Conservation (phyloP, 208 protist genomes). For the Lotmaria passim region DNA sequence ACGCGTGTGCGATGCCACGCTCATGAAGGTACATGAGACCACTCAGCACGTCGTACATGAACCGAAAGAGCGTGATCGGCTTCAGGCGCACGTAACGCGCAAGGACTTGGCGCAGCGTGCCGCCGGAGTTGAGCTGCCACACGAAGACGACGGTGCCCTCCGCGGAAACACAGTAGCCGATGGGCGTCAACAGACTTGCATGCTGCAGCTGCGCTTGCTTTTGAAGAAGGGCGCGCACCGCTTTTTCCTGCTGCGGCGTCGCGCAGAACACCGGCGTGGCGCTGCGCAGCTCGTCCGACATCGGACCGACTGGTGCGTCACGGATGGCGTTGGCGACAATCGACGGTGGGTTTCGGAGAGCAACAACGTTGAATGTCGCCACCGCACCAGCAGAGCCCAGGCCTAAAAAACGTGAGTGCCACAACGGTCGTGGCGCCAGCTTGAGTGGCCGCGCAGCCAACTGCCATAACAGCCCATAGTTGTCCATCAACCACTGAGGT, state of each 20-base stretch:
- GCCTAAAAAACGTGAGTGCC: neutral
- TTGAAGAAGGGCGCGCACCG: neutral
- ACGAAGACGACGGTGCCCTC: slow-evolving; percentile 24
- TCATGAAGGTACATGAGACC: slow-evolving; percentile 67
- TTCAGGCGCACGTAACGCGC: slow-evolving; percentile 26
- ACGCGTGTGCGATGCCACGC: slow-evolving; percentile 58
- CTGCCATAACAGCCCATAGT: neutral
- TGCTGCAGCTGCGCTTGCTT: slow-evolving; percentile 16
- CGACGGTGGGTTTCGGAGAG: neutral
- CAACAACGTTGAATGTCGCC: neutral
- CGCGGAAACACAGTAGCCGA: slow-evolving; percentile 8
- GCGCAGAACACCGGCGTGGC: neutral
- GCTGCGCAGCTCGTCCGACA: slow-evolving; percentile 9
- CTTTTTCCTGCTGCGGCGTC: slow-evolving; percentile 5
- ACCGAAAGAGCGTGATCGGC: slow-evolving; percentile 39
- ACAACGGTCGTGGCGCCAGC: neutral
- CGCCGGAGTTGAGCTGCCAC: slow-evolving; percentile 44
- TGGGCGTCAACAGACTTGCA: slow-evolving; percentile 8
- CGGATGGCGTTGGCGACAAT: slow-evolving; percentile 3
- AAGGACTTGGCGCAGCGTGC: slow-evolving; percentile 36
- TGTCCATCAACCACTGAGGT: neutral
- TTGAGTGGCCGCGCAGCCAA: neutral
- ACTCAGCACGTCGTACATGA: slow-evolving; percentile 49
- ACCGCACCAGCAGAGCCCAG: neutral
- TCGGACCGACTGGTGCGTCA: slow-evolving; percentile 1